A percentile compares a stretch with the other conserved stretches of the same genome.
phyloP scores from a whole-genome alignment of 1,284 basidiomycete species.

The Microbotryomycetes sp. region DNA sequence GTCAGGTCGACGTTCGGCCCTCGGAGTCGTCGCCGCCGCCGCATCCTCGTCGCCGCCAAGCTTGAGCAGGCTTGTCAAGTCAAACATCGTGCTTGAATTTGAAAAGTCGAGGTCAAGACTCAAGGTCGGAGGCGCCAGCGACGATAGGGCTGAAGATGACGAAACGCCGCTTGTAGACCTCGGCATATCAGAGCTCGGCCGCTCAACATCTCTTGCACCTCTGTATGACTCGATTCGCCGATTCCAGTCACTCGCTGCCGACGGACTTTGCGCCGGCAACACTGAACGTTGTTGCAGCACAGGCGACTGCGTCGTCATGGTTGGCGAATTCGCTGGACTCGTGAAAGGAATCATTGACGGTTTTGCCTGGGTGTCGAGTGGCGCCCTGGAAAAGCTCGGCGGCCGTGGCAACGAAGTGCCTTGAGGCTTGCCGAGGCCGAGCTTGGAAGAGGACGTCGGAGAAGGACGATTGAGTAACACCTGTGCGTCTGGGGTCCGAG shows the following conservation, averaged over 20 bases:
- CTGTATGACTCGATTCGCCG: neutral
- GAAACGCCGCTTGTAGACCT: neutral
- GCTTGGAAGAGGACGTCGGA: neutral
- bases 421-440: neutral
- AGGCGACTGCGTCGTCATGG: neutral
- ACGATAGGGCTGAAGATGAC: neutral
- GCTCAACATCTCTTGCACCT: neutral
- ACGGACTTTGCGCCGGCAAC: neutral
- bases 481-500: constrained; percentile 19
- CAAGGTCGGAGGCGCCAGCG: neutral
- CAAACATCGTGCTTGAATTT: constrained; percentile 20
- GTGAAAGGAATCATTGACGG: neutral
- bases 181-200: neutral
- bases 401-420: neutral
- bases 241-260: neutral
- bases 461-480: constrained; percentile 8
- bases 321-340: neutral
- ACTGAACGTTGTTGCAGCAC: neutral
- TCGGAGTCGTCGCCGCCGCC: neutral
- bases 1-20: neutral
- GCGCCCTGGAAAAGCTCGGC: neutral
- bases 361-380: neutral
- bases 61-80: constrained; percentile 16
- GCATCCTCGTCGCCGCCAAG: neutral
- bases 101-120: constrained; percentile 22